Percentiles rank a stretch among this genome's conserved stretches.
phyloP scores from a whole-genome alignment of 2,329 filamentous ascomycete genomes.

The Pyrenophora tritici-repentis region DNA sequence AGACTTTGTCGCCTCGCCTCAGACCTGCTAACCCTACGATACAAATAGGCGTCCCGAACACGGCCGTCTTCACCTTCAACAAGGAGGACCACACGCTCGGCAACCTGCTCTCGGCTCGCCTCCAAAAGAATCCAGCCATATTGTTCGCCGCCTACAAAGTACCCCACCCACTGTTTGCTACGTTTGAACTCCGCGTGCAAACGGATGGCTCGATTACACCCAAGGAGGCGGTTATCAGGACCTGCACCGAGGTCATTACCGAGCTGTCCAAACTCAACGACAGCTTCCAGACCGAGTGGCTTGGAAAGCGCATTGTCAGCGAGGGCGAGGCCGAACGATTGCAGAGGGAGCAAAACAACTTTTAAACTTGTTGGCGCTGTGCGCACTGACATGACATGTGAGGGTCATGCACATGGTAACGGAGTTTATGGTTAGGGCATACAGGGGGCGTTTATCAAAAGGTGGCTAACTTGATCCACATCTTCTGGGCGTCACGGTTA shows the following conservation, averaged over 20 bases:
- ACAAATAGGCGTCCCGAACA: slow-evolving; percentile 83
- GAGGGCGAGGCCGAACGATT: slow-evolving; percentile 43
- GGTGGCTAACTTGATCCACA: neutral
- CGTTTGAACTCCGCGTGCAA: slow-evolving; percentile 78
- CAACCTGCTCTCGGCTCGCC: slow-evolving; percentile 84
- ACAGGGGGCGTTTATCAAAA: neutral
- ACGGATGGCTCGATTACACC: slow-evolving; percentile 87
- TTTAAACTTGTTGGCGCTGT: slow-evolving; percentile 11
- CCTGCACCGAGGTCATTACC: slow-evolving; percentile 80
- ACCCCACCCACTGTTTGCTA: slow-evolving; percentile 49
- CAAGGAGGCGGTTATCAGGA: slow-evolving; percentile 82
- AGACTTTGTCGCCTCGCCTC: neutral
- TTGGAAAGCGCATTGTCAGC: slow-evolving; percentile 44
- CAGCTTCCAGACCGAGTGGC: slow-evolving; percentile 83
- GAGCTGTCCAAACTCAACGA: slow-evolving; percentile 79
- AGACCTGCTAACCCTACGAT: slow-evolving; percentile 1
- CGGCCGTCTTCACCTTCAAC: slow-evolving; percentile 91
- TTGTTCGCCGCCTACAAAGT: slow-evolving; percentile 91
- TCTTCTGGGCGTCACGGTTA: neutral
- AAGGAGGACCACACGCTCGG: slow-evolving; percentile 97
- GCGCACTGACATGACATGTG: neutral
- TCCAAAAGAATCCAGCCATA: slow-evolving; percentile 83
- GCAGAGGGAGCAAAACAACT: slow-evolving; percentile 39
- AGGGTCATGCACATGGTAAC: neutral
- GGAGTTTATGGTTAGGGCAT: neutral